phyloP scores from a whole-genome alignment of 1,284 basidiomycete genomes.

The Puccinia polysora region DNA sequence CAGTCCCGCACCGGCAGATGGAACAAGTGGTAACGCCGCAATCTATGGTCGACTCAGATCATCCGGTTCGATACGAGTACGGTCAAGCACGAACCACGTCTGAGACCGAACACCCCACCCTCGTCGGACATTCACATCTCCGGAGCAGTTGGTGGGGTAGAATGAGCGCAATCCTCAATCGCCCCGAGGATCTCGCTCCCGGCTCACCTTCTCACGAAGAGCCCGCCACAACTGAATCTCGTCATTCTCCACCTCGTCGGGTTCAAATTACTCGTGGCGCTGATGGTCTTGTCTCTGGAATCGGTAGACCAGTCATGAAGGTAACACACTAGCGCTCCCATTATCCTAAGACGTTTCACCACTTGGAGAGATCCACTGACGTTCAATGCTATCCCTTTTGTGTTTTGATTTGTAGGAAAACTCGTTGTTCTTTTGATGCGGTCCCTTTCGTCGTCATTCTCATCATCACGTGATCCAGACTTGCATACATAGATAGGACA shows the following conservation, averaged over 20 bases:
- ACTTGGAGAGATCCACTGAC: too few relatives aligned
- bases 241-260: not conserved
- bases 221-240: not conserved
- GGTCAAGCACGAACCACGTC: conserved; percentile 27
- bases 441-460: not conserved
- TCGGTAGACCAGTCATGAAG: conserved; percentile 27
- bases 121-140: not conserved
- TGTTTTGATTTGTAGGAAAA: conserved; percentile 21
- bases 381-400: too few relatives aligned
- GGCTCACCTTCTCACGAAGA: too few relatives aligned
- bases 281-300: conserved; percentile 32
- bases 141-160: conserved; percentile 10
- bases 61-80: conserved; percentile 19
- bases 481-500: too few relatives aligned
- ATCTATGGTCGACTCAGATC: not conserved
- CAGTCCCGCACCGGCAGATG: not conserved
- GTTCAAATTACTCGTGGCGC: conserved; percentile 18
- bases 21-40: not conserved
- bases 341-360: too few relatives aligned
- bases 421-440: conserved; percentile 22
- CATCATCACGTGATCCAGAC: too few relatives aligned
- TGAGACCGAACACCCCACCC: not conserved
- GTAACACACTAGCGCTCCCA: not conserved
- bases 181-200: too few relatives aligned
- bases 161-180: conserved; percentile 1